phyloP scores from a whole-genome alignment of 441 rosid genomes.

The Manihot esculenta region DNA sequence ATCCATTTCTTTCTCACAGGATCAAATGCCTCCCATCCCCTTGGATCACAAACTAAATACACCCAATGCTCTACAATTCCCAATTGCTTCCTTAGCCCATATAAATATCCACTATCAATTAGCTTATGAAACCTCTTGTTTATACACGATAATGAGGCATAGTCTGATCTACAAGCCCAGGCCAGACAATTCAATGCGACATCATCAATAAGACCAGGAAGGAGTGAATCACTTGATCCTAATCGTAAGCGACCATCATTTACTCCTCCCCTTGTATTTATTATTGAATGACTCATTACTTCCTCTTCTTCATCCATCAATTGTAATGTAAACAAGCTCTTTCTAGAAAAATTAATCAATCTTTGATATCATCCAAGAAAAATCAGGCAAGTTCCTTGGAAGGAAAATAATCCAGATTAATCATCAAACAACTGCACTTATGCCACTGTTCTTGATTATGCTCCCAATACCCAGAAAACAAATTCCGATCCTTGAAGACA shows the following conservation, averaged over 20 bases:
- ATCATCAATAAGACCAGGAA: conserved; percentile 71
- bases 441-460: conserved; percentile 23
- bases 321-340: conserved; percentile 25
- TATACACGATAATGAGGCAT: conserved; percentile 51
- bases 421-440: conserved; percentile 23
- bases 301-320: conserved; percentile 37
- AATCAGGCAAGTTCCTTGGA: conserved; percentile 15
- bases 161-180: conserved; percentile 55
- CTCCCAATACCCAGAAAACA: conserved; percentile 39
- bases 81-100: conserved; percentile 53
- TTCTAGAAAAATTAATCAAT: conserved; percentile 32
- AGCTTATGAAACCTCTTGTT: conserved; percentile 58
- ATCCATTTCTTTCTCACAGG: conserved; percentile 63
- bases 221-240: conserved; percentile 58
- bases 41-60: conserved; percentile 68
- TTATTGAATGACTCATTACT: conserved; percentile 23
- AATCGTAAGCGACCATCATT: conserved; percentile 47
- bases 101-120: conserved; percentile 47
- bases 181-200: conserved; percentile 71
- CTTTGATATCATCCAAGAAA: conserved; percentile 24
- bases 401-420: conserved; percentile 25
- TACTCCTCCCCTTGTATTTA: conserved; percentile 40
- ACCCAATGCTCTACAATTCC: conserved; percentile 62
- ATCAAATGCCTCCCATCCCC: conserved; percentile 79
- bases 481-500: conserved; percentile 34